Evolutionary conservation across 2,329 filamentous ascomycete genomes (phyloP).

Genomic region (Talaromyces atroroseus): DNA sequence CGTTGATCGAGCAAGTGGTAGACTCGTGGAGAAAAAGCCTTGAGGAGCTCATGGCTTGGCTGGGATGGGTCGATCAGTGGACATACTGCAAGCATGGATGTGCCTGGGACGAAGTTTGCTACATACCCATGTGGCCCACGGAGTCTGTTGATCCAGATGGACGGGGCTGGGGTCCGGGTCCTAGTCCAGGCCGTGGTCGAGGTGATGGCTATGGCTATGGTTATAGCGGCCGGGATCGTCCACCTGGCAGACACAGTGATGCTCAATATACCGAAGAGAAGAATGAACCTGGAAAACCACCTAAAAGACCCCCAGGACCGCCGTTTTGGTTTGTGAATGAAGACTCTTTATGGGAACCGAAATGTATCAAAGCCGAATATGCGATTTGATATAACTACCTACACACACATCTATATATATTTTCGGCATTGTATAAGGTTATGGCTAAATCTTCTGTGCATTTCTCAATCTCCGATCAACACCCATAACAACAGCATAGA

Average conservation of each 20-base stretch:
- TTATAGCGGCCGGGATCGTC: not conserved
- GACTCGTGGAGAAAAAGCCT: constrained; percentile 30
- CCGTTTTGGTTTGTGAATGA: constrained; percentile 15
- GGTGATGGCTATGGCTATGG: too few species aligned
- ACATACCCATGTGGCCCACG: constrained; percentile 50
- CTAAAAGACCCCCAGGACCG: not conserved
- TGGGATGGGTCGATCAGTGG: constrained; percentile 48
- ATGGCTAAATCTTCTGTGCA: not conserved
- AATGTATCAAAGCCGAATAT: constrained; percentile 19
- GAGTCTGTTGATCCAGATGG: constrained; percentile 13
- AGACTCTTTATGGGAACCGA: constrained; percentile 24
- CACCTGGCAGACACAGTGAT: not conserved
- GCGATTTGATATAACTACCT: not conserved
- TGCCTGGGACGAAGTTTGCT: constrained; percentile 42
- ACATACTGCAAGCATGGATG: constrained; percentile 39
- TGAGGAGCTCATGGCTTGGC: constrained; percentile 45
- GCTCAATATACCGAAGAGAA: too few species aligned
- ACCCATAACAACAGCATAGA: constrained; percentile 13
- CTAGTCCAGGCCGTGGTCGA: not conserved
- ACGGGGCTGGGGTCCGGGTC: constrained; percentile 7
- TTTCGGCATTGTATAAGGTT: not conserved
- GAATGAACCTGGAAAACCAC: not conserved
- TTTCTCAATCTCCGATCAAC: constrained; percentile 11
- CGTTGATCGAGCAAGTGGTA: constrained; percentile 18
- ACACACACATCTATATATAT: not conserved